Conservation (phyloP, 129 eudicot genomes). For the Flaveria linearis region DNA sequence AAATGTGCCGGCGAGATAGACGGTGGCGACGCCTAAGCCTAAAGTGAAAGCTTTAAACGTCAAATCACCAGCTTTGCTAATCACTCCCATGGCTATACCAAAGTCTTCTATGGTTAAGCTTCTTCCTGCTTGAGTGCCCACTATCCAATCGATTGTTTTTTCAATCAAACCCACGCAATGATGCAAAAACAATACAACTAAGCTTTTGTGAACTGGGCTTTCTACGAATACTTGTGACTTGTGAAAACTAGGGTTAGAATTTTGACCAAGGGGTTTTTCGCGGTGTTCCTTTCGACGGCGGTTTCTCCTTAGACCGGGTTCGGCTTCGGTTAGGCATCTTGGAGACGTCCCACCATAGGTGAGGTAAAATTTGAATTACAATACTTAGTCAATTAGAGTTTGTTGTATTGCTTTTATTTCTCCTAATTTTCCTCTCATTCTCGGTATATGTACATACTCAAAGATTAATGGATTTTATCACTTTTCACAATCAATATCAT, state of each 20-base stretch:
- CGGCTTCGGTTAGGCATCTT: too few species aligned
- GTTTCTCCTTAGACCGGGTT: too few species aligned
- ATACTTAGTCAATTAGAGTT: too few species aligned
- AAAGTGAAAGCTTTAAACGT: conserved; percentile 85
- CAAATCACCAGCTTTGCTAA: conserved; percentile 71
- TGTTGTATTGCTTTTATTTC: too few species aligned
- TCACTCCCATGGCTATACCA: conserved; percentile 48
- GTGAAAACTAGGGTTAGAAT: not conserved
- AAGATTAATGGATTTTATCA: too few species aligned
- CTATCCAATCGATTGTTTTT: not conserved
- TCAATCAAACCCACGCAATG: not conserved
- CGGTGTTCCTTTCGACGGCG: too few species aligned
- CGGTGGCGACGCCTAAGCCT: conserved; percentile 77
- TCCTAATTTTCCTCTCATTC: too few species aligned
- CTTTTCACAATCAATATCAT: too few species aligned
- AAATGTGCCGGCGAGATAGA: conserved; percentile 76
- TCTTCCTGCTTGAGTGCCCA: not conserved
- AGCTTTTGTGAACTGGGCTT: not conserved
- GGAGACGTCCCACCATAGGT: too few species aligned
- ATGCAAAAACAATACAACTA: not conserved
- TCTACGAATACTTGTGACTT: not conserved
- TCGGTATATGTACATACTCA: too few species aligned
- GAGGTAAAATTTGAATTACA: too few species aligned
- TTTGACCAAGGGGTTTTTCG: too few species aligned
- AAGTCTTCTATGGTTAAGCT: not conserved